A percentile compares a stretch with the other conserved stretches of the same genome.
Evolutionary conservation across 345 rosid species (phyloP).

Genomic region (Microcos paniculata): DNA sequence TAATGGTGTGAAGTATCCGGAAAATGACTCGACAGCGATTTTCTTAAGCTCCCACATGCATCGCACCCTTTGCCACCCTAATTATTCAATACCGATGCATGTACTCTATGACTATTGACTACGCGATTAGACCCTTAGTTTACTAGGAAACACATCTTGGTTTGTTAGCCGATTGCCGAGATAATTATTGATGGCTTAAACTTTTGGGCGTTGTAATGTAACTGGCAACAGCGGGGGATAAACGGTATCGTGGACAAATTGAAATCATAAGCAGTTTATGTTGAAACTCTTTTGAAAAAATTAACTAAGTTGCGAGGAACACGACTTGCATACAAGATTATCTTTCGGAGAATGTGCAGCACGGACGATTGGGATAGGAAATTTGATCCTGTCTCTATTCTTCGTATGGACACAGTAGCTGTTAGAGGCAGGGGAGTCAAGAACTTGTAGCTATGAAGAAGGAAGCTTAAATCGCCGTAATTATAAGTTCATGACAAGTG

Average conservation of each 20-base stretch:
- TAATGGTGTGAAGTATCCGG: not conserved
- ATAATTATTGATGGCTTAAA: not conserved
- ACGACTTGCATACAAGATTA: not conserved
- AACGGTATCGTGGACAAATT: too few species aligned
- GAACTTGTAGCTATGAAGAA: not conserved
- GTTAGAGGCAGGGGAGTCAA: not conserved
- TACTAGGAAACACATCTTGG: too few species aligned
- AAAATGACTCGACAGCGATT: not conserved
- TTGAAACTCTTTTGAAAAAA: not conserved
- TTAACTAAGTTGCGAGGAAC: not conserved
- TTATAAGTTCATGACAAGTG: too few species aligned
- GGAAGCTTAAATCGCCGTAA: too few species aligned
- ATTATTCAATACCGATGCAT: not conserved
- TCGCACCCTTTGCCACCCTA: not conserved
- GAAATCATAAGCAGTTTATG: not conserved
- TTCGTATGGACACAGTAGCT: not conserved
- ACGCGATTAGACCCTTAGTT: not conserved
- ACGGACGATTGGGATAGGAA: too few species aligned
- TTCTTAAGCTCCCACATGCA: not conserved
- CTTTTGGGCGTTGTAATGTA: not conserved
- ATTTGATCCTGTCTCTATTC: not conserved
- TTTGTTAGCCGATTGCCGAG: not conserved
- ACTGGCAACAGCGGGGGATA: not conserved
- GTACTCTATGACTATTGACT: not conserved
- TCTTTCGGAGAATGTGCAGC: not conserved